Conservation (phyloP, 2,329 filamentous ascomycete genomes). For the Aspergillus spinulosporus region DNA sequence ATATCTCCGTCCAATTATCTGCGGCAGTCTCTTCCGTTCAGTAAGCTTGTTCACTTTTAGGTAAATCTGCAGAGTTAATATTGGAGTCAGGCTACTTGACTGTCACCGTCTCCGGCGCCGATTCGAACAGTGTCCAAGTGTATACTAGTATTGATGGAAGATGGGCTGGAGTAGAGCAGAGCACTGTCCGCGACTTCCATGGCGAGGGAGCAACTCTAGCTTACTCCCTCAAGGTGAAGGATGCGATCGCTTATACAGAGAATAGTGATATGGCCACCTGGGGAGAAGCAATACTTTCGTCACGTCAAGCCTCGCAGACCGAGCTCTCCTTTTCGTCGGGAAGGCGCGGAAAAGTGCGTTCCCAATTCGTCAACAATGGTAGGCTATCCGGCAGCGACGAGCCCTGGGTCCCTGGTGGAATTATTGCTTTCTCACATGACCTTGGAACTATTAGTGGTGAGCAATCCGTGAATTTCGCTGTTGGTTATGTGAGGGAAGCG, state of each 20-base stretch:
- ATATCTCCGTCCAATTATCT: conserved; percentile 45
- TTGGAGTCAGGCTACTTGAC: conserved; percentile 41
- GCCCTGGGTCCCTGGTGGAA: conserved; percentile 30
- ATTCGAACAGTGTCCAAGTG: conserved; percentile 38
- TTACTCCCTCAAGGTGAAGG: conserved; percentile 35
- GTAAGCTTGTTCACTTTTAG: conserved; percentile 19
- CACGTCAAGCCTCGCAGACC: conserved; percentile 29
- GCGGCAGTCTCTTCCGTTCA: conserved; percentile 48
- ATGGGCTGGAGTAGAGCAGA: conserved; percentile 42
- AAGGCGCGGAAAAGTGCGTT: conserved; percentile 27
- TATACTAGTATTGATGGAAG: conserved; percentile 48
- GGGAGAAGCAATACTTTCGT: conserved; percentile 45
- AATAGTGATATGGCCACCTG: conserved; percentile 45
- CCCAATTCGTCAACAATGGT: conserved; percentile 36
- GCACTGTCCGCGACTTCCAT: conserved; percentile 27
- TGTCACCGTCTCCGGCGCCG: conserved; percentile 31
- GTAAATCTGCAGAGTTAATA: conserved; percentile 13
- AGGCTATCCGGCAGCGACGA: conserved; percentile 26
- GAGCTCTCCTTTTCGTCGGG: conserved; percentile 36
- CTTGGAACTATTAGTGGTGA: conserved; percentile 33
- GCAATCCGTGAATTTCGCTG: conserved; percentile 41
- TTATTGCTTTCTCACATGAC: conserved; percentile 44
- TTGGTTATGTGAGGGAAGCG: conserved; percentile 44
- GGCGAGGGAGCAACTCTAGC: conserved; percentile 28
- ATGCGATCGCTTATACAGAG: conserved; percentile 37